Evolutionary conservation across 1,284 basidiomycete species (phyloP), one percentile per base, ranked within the genome.

Genomic region (Golubevia pallescens): DNA sequence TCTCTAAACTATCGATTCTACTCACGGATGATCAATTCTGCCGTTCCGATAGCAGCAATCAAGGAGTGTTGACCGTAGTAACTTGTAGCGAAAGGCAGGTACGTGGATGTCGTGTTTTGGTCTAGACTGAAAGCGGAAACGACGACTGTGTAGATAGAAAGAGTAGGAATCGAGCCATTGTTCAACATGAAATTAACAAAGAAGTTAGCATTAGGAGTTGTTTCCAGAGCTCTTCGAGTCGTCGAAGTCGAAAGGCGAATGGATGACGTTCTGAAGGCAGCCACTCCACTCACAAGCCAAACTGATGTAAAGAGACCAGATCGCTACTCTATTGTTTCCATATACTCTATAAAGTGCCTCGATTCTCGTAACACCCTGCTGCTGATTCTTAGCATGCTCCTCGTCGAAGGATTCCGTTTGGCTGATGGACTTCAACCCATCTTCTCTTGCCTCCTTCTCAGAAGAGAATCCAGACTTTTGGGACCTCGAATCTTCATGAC

Each of bases 51-150:
- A 24, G 70, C 55, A 20, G 64, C 68, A 8, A 75, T 66, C 13
- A 75, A 61, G n/a, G 61, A 65, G 57, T 78, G 76, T 6, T 63
- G 55, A 3, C 70, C 75, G 42, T 68, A 68, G 1, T 63, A 61
- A 24, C n/a, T 54, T 3, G 73, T 67, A 3, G 67, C 74, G 53
- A 68, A 64, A 28, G 69, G 20, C 42, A 74, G 70, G 59, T 76
- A 75, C 0, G 57, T 51, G 24, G 62, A 58, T n/a, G n/a, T n/a
- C n/a, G n/a, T 48, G 16, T 48, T 48, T 16, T 48, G 42, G 16
- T 48, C 42, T 16, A 48, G 16, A 13, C 13, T 16, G 16, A 48
- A 48, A 48, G 42, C 42, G 16, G 10, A 48, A 48, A 48, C 42
- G 42, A 48, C 42, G 16, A 16, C 42, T 48, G 42, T 28, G 28